These are phyloP conservation scores for Hemileccinum impolitum DNA, from an alignment of 768 basidiomycete genomes.

Conservation along the genomic window DNA sequence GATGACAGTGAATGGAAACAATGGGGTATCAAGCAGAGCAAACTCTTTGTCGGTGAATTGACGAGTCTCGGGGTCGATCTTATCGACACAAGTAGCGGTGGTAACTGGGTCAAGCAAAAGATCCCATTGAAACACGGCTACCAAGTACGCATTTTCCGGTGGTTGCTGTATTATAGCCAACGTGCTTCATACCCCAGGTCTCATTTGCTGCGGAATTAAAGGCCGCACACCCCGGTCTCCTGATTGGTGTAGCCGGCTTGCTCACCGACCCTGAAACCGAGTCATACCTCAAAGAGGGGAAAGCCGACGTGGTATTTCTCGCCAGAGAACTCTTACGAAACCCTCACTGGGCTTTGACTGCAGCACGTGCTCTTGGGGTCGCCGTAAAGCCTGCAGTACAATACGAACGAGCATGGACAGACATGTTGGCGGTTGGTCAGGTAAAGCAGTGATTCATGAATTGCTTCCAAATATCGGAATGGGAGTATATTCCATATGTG, in stretches of 20 bases:
- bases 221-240: conserved; percentile 51
- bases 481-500: not conserved
- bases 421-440: conserved; percentile 31
- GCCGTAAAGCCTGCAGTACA: conserved; percentile 70
- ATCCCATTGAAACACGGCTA: conserved; percentile 54
- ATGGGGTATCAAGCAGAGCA: conserved; percentile 81
- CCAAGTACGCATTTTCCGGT: conserved; percentile 41
- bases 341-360: conserved; percentile 60
- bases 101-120: conserved; percentile 59
- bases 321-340: conserved; percentile 66
- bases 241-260: conserved; percentile 65
- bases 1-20: conserved; percentile 53
- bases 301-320: conserved; percentile 66
- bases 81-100: conserved; percentile 69
- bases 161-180: not conserved
- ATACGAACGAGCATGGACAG: conserved; percentile 59
- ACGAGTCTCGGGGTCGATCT: conserved; percentile 66
- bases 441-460: not conserved
- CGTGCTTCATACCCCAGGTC: conserved; percentile 37
- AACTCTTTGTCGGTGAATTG: conserved; percentile 51
- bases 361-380: conserved; percentile 61
- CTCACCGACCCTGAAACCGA: conserved; percentile 68
- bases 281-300: conserved; percentile 57
- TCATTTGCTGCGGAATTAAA: conserved; percentile 67
- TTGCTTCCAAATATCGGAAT: not conserved